phyloP scores from a whole-genome alignment of 768 basidiomycete species.

The Kwoniella newhampshirensis region DNA sequence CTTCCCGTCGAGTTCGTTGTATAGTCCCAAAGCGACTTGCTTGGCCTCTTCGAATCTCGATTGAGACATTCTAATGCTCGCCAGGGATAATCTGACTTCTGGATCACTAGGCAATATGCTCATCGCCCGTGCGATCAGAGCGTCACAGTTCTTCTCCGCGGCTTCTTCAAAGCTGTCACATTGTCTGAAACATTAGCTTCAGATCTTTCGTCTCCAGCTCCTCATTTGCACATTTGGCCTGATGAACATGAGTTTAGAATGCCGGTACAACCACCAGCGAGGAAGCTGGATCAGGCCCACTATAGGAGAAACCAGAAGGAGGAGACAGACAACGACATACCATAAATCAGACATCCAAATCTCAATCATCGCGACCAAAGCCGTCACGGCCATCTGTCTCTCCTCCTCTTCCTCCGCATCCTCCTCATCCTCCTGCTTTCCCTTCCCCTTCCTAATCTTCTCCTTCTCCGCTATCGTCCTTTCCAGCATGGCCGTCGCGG shows the following conservation, averaged over 20 bases:
- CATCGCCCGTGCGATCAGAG: slow-evolving; percentile 70
- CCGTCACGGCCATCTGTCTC: slow-evolving; percentile 69
- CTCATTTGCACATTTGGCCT: neutral
- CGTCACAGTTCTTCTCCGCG: slow-evolving; percentile 78
- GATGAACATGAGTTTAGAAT: neutral
- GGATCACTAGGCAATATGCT: slow-evolving; percentile 70
- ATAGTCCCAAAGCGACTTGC: slow-evolving; percentile 66
- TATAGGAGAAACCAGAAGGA: too few relatives aligned
- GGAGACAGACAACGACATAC: too few relatives aligned
- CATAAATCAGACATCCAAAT: slow-evolving; percentile 98
- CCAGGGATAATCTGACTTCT: slow-evolving; percentile 75
- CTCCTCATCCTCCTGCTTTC: slow-evolving; percentile 58
- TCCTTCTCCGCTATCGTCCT: slow-evolving; percentile 61
- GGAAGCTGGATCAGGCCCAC: too few relatives aligned
- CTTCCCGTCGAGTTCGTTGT: slow-evolving; percentile 68
- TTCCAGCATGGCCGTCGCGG: slow-evolving; percentile 54
- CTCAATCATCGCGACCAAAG: slow-evolving; percentile 84
- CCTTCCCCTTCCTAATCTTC: slow-evolving; percentile 63
- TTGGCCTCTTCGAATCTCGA: slow-evolving; percentile 78
- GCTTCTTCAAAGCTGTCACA: slow-evolving; percentile 76
- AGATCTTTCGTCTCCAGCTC: neutral
- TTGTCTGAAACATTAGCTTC: too few relatives aligned
- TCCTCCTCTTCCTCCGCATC: slow-evolving; percentile 56
- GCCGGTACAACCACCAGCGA: too few relatives aligned
- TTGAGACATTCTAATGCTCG: slow-evolving; percentile 86